phyloP scores from a whole-genome alignment of 2,329 filamentous ascomycete species.

The Alternaria ventricosa region DNA sequence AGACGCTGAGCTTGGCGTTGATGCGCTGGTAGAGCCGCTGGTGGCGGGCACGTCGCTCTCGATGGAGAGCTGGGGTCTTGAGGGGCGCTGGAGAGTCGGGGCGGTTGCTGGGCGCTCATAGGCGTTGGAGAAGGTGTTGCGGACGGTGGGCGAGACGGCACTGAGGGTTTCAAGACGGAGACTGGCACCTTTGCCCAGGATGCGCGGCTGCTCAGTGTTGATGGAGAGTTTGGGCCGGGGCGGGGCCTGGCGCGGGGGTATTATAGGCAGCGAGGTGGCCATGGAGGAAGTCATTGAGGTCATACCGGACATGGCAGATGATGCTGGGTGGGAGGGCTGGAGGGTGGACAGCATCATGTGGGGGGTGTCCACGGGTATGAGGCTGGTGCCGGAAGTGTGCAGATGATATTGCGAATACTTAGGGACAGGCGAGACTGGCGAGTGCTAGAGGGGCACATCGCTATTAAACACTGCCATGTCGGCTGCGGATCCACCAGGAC shows the following conservation, averaged over 20 bases:
- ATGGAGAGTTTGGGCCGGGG: constrained; percentile 66
- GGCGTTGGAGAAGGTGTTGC: constrained; percentile 68
- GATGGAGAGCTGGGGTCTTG: constrained; percentile 43
- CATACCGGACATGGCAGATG: constrained; percentile 46
- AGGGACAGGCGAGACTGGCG: neutral
- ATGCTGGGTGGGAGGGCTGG: constrained; percentile 36
- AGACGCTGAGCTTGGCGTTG: constrained; percentile 46
- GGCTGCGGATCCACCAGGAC: neutral
- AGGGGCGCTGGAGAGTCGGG: constrained; percentile 31
- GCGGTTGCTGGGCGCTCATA: constrained; percentile 55
- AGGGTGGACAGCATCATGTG: constrained; percentile 49
- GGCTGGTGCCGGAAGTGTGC: constrained; percentile 1
- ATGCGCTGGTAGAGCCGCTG: constrained; percentile 19
- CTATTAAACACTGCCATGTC: constrained; percentile 5
- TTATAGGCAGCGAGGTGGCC: constrained; percentile 56
- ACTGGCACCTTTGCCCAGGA: constrained; percentile 62
- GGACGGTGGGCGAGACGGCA: constrained; percentile 64
- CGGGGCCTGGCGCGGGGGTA: constrained; percentile 41
- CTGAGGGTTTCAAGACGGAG: constrained; percentile 61
- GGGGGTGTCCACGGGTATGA: constrained; percentile 1
- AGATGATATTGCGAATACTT: constrained; percentile 10
- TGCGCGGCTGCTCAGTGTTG: constrained; percentile 60
- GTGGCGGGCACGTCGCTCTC: constrained; percentile 35
- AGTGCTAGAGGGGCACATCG: constrained; percentile 4
- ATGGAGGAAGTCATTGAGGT: constrained; percentile 43